These are phyloP conservation scores for Metschnikowia rubicola DNA, from an alignment of 805 yeast genomes.

Conservation along the genomic window DNA sequence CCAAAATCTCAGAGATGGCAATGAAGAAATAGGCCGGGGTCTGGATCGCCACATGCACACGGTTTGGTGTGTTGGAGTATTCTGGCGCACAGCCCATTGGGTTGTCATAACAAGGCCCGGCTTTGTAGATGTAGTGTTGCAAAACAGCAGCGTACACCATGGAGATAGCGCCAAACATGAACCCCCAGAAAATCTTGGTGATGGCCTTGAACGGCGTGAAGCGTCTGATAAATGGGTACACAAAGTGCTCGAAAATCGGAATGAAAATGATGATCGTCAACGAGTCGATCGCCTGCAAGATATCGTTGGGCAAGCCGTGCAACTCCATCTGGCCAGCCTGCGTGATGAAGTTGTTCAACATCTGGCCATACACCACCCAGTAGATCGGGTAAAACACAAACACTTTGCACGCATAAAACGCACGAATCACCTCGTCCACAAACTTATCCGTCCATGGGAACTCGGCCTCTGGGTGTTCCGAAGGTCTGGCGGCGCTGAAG, in stretches of 20 bases:
- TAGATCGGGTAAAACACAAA: conserved; percentile 68
- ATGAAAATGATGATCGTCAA: conserved; percentile 70
- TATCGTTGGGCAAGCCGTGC: conserved; percentile 78
- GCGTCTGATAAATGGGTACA: conserved; percentile 46
- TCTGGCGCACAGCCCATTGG: conserved; percentile 53
- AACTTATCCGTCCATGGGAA: conserved; percentile 64
- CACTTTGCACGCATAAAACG: conserved; percentile 69
- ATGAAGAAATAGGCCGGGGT: conserved; percentile 69
- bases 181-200: conserved; percentile 68
- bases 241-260: conserved; percentile 61
- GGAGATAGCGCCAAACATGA: conserved; percentile 58
- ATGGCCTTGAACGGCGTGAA: conserved; percentile 63
- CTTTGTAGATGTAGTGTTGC: conserved; percentile 63
- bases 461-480: conserved; percentile 43
- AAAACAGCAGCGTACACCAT: conserved; percentile 76
- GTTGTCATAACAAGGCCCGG: conserved; percentile 70
- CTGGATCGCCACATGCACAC: conserved; percentile 67
- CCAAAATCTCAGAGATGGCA: conserved; percentile 74
- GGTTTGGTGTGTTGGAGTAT: conserved; percentile 42
- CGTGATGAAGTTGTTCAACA: conserved; percentile 67
- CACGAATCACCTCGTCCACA: conserved; percentile 68
- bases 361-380: conserved; percentile 71
- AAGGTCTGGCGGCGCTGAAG: conserved; percentile 57
- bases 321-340: conserved; percentile 73
- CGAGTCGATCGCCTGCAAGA: conserved; percentile 73